phyloP scores from a whole-genome alignment of 352 stramenopile genomes.

The Aphanomyces astaci region DNA sequence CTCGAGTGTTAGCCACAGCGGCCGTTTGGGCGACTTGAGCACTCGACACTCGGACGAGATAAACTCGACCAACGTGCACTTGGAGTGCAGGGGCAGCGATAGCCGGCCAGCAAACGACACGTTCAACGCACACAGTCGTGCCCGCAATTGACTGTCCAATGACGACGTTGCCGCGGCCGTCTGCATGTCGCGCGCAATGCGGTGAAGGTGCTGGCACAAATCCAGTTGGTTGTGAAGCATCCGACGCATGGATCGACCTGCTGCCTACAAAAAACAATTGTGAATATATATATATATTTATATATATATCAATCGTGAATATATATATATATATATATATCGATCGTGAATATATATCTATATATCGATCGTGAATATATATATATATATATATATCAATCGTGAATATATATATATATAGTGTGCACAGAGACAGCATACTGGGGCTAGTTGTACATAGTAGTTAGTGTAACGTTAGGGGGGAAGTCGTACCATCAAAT shows the following conservation, averaged over 20 bases:
- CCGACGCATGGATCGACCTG: neutral
- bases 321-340: too few relatives aligned
- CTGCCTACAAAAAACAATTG: neutral
- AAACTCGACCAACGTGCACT: slow-evolving; percentile 78
- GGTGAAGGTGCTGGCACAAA: neutral
- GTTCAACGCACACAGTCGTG: slow-evolving; percentile 75
- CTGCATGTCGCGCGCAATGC: slow-evolving; percentile 10
- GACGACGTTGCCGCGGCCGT: neutral
- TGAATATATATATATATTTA: too few relatives aligned
- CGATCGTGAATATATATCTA: too few relatives aligned
- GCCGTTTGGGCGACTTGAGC: slow-evolving; percentile 87
- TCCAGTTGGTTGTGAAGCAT: neutral
- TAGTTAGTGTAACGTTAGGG: too few relatives aligned
- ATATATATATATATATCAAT: too few relatives aligned
- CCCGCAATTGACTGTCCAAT: slow-evolving; percentile 31
- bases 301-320: too few relatives aligned
- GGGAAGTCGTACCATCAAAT: slow-evolving; percentile 40
- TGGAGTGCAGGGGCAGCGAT: slow-evolving; percentile 76
- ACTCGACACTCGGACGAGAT: slow-evolving; percentile 82
- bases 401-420: too few relatives aligned
- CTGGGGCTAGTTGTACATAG: too few relatives aligned
- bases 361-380: too few relatives aligned
- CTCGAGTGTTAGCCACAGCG: slow-evolving; percentile 37
- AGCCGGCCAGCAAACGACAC: slow-evolving; percentile 72
- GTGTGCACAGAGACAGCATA: too few relatives aligned